Percentiles rank a stretch among this genome's conserved stretches.
These are phyloP conservation scores for Nematocida ironsii DNA, from an alignment of 371 early-diverging fungal genomes.

Conservation along the genomic window DNA sequence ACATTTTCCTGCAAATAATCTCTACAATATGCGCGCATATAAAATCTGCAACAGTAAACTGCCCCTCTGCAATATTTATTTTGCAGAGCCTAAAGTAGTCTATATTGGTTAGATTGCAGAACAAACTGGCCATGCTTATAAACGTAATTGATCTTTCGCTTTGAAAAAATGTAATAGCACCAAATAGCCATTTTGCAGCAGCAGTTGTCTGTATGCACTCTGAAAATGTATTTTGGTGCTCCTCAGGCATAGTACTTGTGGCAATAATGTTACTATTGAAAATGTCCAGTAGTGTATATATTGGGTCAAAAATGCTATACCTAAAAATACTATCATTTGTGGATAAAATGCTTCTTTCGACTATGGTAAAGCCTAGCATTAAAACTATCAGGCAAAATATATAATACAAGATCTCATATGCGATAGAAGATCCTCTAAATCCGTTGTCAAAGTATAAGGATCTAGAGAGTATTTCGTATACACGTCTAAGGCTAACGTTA, in stretches of 20 bases:
- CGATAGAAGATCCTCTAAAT: constrained; percentile 18
- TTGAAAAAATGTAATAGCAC: background rate
- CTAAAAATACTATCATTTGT: background rate
- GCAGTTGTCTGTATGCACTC: background rate
- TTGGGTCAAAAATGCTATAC: constrained; percentile 2
- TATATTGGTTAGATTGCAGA: background rate
- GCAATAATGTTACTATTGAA: background rate
- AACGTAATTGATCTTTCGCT: constrained; percentile 8
- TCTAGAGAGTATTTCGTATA: constrained; percentile 8
- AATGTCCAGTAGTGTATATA: constrained; percentile 14
- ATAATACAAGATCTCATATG: constrained; percentile 9
- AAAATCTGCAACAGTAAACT: constrained; percentile 37
- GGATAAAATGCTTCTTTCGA: background rate
- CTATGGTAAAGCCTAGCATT: background rate
- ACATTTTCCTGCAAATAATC: background rate
- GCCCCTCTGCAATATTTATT: constrained; percentile 35
- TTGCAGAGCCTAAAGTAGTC: constrained; percentile 36
- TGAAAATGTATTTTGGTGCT: background rate
- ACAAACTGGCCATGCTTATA: constrained; percentile 3
- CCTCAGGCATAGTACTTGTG: background rate
- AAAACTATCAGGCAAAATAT: background rate
- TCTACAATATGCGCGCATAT: constrained; percentile 16
- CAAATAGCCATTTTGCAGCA: constrained; percentile 1
- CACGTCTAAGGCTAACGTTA: background rate
- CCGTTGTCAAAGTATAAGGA: constrained; percentile 34